Conservation (phyloP, 176 grass and related monocot species). For the Miscanthus lutarioriparius region DNA sequence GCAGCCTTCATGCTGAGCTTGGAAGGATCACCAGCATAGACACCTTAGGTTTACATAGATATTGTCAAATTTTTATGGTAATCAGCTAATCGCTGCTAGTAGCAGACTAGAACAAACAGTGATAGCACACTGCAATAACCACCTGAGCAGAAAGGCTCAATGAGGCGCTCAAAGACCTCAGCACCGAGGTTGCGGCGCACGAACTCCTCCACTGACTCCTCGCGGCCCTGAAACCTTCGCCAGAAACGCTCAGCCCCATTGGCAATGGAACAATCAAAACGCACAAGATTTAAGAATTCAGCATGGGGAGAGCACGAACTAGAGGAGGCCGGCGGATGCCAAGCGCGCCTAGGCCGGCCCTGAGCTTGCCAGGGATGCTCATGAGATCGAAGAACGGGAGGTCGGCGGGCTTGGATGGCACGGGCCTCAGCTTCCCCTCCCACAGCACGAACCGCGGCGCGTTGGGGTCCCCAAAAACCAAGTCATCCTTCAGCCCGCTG, state of each 20-base stretch:
- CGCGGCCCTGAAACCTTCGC: conserved; percentile 91
- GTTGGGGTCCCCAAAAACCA: conserved; percentile 93
- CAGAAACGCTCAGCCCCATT: conserved; percentile 38
- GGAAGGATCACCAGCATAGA: conserved; percentile 89
- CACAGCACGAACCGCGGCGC: conserved; percentile 87
- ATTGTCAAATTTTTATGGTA: not conserved
- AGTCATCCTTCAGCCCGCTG: conserved; percentile 77
- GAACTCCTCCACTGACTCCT: conserved; percentile 94
- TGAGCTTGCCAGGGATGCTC: conserved; percentile 78
- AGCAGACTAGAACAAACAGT: conserved; percentile 1
- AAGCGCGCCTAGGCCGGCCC: conserved; percentile 80
- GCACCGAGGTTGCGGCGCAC: conserved; percentile 92
- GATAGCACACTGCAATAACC: not conserved
- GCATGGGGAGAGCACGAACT: conserved; percentile 65
- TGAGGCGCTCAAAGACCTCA: conserved; percentile 92
- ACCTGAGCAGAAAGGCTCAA: conserved; percentile 98
- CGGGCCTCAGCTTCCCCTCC: conserved; percentile 77
- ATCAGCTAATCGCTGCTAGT: not conserved
- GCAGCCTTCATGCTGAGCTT: conserved; percentile 97
- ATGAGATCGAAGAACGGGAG: conserved; percentile 86
- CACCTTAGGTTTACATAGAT: conserved; percentile 45
- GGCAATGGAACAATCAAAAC: conserved; percentile 1
- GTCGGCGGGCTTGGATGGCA: conserved; percentile 78
- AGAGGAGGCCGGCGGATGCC: conserved; percentile 81
- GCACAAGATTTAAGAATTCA: not conserved